These are phyloP conservation scores for Acer campestre DNA, from an alignment of 345 rosid genomes.

Conservation along the genomic window DNA sequence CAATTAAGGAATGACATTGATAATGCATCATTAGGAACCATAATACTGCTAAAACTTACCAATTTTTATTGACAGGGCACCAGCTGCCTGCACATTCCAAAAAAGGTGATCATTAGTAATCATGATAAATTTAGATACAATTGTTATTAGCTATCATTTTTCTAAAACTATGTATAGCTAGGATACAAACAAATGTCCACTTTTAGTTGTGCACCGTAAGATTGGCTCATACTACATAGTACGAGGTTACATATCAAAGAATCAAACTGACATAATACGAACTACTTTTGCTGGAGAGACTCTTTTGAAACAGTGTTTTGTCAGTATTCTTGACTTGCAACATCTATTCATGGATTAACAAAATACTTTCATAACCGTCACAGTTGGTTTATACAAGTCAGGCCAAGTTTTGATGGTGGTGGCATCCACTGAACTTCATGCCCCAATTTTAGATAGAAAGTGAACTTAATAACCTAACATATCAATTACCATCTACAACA, in stretches of 20 bases:
- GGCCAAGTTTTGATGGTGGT: background rate
- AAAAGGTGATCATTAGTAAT: background rate
- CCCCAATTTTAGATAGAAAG: background rate
- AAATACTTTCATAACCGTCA: too few relatives aligned
- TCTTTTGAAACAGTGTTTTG: background rate
- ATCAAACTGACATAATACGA: background rate
- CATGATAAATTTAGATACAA: background rate
- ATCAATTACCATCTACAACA: background rate
- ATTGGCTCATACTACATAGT: background rate
- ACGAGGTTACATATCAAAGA: background rate
- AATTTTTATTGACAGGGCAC: slow-evolving; percentile 86
- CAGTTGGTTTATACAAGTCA: too few relatives aligned
- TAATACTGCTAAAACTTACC: slow-evolving; percentile 57
- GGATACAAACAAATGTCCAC: background rate
- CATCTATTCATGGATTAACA: background rate
- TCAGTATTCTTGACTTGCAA: background rate
- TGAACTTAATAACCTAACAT: background rate
- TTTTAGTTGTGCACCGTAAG: background rate
- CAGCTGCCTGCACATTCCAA: slow-evolving; percentile 76
- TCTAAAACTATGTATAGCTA: background rate
- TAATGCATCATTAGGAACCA: slow-evolving; percentile 12
- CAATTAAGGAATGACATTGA: background rate
- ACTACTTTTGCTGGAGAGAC: background rate
- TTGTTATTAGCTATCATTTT: background rate
- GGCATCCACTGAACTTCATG: background rate